Conservation (phyloP, 345 rosid species). For the Eucalyptus urophylla region DNA sequence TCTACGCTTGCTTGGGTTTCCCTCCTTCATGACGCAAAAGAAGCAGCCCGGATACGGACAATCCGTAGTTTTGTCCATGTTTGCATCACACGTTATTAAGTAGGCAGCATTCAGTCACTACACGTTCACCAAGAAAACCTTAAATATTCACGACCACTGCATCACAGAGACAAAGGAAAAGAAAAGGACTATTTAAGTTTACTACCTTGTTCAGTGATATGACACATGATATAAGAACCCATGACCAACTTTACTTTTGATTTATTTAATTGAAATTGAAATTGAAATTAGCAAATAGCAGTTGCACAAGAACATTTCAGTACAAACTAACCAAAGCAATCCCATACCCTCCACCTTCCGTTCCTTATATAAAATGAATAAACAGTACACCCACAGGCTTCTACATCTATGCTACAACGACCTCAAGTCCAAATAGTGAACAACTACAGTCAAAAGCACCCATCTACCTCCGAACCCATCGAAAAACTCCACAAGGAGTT, state of each 20-base stretch:
- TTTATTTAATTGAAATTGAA: not conserved
- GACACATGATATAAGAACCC: not conserved
- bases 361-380: not conserved
- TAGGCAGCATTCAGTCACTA: not conserved
- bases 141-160: not conserved
- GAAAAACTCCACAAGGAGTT: not conserved
- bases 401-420: not conserved
- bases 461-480: not conserved
- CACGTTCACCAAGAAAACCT: not conserved
- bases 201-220: not conserved
- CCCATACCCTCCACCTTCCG: not conserved
- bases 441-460: not conserved
- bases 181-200: not conserved
- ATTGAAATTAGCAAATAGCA: not conserved
- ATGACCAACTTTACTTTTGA: not conserved
- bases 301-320: not conserved
- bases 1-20: slow-evolving; percentile 89
- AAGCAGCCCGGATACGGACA: slow-evolving; percentile 99
- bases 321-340: not conserved
- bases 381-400: not conserved
- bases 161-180: not conserved
- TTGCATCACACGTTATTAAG: not conserved
- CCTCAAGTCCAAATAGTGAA: not conserved
- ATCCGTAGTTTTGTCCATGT: slow-evolving; percentile 75
- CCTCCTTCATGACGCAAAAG: slow-evolving; percentile 99